Base-by-base conservation (phyloP, 1,139 yeast genomes). In the Geotrichum candidum region DNA sequence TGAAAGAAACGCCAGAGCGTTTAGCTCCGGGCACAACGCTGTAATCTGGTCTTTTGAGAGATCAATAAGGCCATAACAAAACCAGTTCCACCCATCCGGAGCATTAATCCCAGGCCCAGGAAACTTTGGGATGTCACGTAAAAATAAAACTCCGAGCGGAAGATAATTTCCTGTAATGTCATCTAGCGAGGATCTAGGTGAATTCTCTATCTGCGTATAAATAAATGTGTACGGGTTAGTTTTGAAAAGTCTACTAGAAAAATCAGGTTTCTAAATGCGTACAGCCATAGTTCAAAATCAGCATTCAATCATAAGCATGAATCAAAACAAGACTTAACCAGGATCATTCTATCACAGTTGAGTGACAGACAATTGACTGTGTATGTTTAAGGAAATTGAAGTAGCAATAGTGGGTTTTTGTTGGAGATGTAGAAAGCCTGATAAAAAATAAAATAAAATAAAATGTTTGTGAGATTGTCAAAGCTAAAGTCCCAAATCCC, bases 11-110 rank as follows among this genome's bases (percentile, higher is more conserved):
- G 55, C 48, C 41, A 57, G 27, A 58, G 79, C 80, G 10, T 75
- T 71, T 25, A 84, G 65, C 56, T 80, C 81, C 11, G 65, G 62
- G 4, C 83, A 58, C 1, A 72, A 1, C 60, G 60, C 59, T 52
- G 67, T 18, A 57, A 55, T 25, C 62, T 57, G 38, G 53, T 53
- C 7, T 52, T 13, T 11, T 29, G 48, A 15, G 15, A 25, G 22
- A 57, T 56, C 69, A 59, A 2, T 53, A 22, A 31, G 63, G 70
- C 41, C 35, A 72, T 67, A 64, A 84, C 33, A 54, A 51, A 82
- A 72, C 88, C 88, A 84, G 62, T 64, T 70, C 88, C 88, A 86
- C 0, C 75, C 81, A 68, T 74, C 80, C 1, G 76, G 73, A 0
- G 78, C 74, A n/a, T 58, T 64, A 0, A 68, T 35, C 0, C 76